Evolutionary conservation across 78 protist species (phyloP), one percentile per base, ranked within the genome.

Genomic region (Dictyostelium brefeldianum): DNA sequence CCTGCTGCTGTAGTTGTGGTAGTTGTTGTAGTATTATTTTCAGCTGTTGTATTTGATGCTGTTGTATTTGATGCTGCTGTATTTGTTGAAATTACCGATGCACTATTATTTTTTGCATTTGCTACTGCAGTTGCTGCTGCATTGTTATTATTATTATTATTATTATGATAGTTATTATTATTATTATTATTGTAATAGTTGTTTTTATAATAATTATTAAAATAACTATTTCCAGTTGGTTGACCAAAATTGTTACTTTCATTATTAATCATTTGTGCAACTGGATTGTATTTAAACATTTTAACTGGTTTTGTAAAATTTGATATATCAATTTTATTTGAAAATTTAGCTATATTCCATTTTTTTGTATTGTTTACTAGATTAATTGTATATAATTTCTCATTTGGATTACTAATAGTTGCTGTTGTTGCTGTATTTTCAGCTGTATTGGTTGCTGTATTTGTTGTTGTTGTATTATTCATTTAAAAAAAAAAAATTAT

Each of bases 311-410:
- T 87, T 15, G 69, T 18, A 51, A 87, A 77, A 12, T n/a, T 7
- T 14, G 56, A 27, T 22, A 87, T 18, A 25, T 87, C 93, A 59
- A 87, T 74, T 25, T 87, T 87, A n/a, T 81, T 56, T 48, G 93
- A 57, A 51, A 87, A 87, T 57, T 87, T 87, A 48, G 93, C 93
- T 27, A 87, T 64, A 64, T 87, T 87, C 93, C 93, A 87, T 87
- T 50, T 87, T 29, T 87, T 87, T 25, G 93, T 78, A 15, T 65
- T 54, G 10, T 74, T 87, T 46, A 75, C 20, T 50, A 87, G 57
- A 31, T 71, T 67, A 11, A 87, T 87, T 17, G 48, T 62, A 29
- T 59, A 84, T 11, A 64, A 54, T 46, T 27, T 84, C 29, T 70
- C 82, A 47, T 73, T 75, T 43, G 53, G 56, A 70, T 54, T 54